Conservation (phyloP, 1,284 basidiomycete species). For the Trichosporon sp. region DNA sequence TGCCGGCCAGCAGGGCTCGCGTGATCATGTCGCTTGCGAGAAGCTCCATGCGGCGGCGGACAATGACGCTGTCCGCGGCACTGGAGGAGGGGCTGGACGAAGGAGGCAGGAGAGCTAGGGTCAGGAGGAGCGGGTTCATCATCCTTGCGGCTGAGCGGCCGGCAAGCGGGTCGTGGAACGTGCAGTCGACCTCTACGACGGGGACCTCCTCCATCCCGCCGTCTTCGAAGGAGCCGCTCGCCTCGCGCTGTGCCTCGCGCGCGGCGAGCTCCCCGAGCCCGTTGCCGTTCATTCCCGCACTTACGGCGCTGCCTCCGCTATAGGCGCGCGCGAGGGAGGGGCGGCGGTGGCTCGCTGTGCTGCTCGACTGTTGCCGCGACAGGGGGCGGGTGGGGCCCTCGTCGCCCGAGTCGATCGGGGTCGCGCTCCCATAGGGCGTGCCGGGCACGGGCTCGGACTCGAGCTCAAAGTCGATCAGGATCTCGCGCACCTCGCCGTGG, state of each 20-base stretch:
- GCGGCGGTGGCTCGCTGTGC: background rate
- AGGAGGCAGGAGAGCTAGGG: conserved; percentile 76
- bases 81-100: conserved; percentile 38
- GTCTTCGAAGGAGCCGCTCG: conserved; percentile 66
- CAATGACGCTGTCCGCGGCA: conserved; percentile 77
- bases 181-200: conserved; percentile 86
- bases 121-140: conserved; percentile 82
- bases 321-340: background rate
- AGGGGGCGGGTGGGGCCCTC: background rate
- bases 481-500: conserved; percentile 89
- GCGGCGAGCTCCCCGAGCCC: background rate
- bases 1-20: conserved; percentile 82
- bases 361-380: conserved; percentile 19
- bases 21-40: conserved; percentile 93
- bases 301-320: background rate
- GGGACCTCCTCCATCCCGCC: conserved; percentile 76
- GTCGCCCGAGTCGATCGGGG: background rate
- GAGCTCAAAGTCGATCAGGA: conserved; percentile 89
- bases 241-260: conserved; percentile 17
- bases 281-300: conserved; percentile 13
- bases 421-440: background rate
- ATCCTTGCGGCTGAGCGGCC: conserved; percentile 78
- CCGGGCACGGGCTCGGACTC: conserved; percentile 1
- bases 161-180: conserved; percentile 84
- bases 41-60: conserved; percentile 89